Base-by-base conservation (phyloP, 805 yeast species). In the Candida fluviatilis region DNA sequence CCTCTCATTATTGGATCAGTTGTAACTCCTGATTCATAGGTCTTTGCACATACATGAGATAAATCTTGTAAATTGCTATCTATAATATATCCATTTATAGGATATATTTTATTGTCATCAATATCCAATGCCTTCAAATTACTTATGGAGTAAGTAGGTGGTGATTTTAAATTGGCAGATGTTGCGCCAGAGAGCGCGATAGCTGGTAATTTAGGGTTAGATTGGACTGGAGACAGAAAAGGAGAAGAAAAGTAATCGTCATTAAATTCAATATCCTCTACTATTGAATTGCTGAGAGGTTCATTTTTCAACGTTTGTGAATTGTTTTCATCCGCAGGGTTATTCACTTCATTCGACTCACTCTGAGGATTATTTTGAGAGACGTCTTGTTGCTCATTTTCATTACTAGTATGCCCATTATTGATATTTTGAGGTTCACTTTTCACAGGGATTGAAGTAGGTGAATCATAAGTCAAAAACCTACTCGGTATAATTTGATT, bases 181-280 rank as follows among this genome's bases (percentile, higher is more conserved):
- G n/a, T n/a, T n/a, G n/a, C n/a, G n/a, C n/a, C n/a, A n/a, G n/a
- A n/a, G n/a, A n/a, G n/a, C n/a, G n/a, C n/a, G n/a, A n/a, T n/a
- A n/a, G 29, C 29, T 26, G n/a, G 29, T 7, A 13, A 7, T 26
- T 8, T 5, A 21, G 6, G 8, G 10, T 6, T 21, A 6, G 24
- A 21, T 6, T 10, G 24, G 6, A 6, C 10, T 21, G 24, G 24
- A 21, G 24, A 21, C 10, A 10, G 10, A 6, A 10, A 10, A 4
- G 35, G 35, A 13, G 35, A 33, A 7, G 35, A 12, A 5, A 33
- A 13, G 13, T 33, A 33, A 23, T 33, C 35, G 13, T 21, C 27
- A 12, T 33, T 24, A 23, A 33, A 33, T 21, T 33, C 35, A 13
- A 33, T 23, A 33, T 33, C 35, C n/a, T 33, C 35, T 10, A 33